A percentile compares a stretch with the other conserved stretches of the same genome.
These are phyloP conservation scores for Xylariaceae sp. DNA, from an alignment of 2,329 filamentous ascomycete genomes.

Conservation along the genomic window DNA sequence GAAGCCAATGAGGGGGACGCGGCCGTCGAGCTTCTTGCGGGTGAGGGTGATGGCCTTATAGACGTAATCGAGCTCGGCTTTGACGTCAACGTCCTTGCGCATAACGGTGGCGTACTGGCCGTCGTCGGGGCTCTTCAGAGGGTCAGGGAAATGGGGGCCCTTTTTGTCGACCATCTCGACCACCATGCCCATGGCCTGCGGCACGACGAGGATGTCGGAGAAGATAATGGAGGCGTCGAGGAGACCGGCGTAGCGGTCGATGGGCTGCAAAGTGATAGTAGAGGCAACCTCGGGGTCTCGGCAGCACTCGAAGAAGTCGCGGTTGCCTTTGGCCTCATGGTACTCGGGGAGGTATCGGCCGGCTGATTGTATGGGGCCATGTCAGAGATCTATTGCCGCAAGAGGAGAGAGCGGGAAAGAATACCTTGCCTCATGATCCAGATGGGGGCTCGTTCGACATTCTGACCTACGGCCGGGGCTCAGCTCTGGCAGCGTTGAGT, in stretches of 20 bases:
- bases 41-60: conserved; percentile 94
- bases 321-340: conserved; percentile 83
- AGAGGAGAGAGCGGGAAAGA: conserved; percentile 9
- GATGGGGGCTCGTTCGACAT: conserved; percentile 87
- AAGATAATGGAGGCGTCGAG: conserved; percentile 98
- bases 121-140: conserved; percentile 74
- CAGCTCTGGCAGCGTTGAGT: conserved; percentile 16
- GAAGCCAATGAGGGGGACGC: conserved; percentile 92
- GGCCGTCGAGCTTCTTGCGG: conserved; percentile 77
- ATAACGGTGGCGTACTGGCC: conserved; percentile 78
- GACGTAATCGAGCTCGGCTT: conserved; percentile 83
- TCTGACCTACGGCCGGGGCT: conserved; percentile 60
- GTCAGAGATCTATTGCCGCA: too few species aligned
- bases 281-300: conserved; percentile 89
- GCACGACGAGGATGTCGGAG: conserved; percentile 95
- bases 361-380: conserved; percentile 48
- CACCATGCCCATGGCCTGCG: conserved; percentile 96
- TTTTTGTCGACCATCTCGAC: conserved; percentile 98
- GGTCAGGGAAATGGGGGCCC: conserved; percentile 88
- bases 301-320: conserved; percentile 98
- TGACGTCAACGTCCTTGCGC: conserved; percentile 75
- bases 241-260: conserved; percentile 85
- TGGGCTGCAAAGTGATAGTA: conserved; percentile 87
- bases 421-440: conserved; percentile 99
- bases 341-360: conserved; percentile 97